Base-by-base conservation (phyloP, 148 eudicot species). In the Polygonum aviculare region DNA sequence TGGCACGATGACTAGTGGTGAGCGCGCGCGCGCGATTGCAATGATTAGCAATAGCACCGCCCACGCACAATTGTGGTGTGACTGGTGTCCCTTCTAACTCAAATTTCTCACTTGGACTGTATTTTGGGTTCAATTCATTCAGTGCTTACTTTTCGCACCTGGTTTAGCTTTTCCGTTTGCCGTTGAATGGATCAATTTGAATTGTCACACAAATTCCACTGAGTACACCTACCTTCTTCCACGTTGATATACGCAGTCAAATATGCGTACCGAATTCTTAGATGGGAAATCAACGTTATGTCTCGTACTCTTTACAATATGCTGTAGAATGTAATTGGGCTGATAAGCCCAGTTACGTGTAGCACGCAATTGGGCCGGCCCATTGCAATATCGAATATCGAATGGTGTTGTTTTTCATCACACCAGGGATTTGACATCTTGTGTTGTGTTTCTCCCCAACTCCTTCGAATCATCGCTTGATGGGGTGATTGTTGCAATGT, bases 71-170 rank as follows among this genome's bases (percentile, higher is more conserved):
- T 31, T 65, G 44, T 2, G 71, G 41, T 33, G 71, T 31, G 16
- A 3, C 18, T 2, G 71, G 41, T 33, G 71, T 31, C 38, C 12
- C 18, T 39, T 62, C 69, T 10, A 12, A 62, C 38, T 31, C 71
- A 26, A 26, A 1, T 26, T 26, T 65, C 19, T 65, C 71, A 65
- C 71, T 65, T 65, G 71, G 71, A 65, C 71, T 6, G 71, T 65
- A 65, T 65, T 12, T 33, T 65, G 71, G 71, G 71, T 36, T 65
- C 14, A 65, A 18, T 65, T 65, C 71, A 65, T 65, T 14, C 71
- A 26, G 31, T 26, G 0, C 41, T 63, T 35, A 5, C 69, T 63
- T 65, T 33, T 36, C 14, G 41, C 44, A 65, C 44, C 36, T 65
- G 8, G 44, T 65, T 65, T 65, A 65, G 12, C n/a, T 65, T 65